Percentiles rank a stretch among this genome's conserved stretches.
These are phyloP conservation scores for Malus hybrid DNA, from an alignment of 331 rosid species.

Conservation along the genomic window DNA sequence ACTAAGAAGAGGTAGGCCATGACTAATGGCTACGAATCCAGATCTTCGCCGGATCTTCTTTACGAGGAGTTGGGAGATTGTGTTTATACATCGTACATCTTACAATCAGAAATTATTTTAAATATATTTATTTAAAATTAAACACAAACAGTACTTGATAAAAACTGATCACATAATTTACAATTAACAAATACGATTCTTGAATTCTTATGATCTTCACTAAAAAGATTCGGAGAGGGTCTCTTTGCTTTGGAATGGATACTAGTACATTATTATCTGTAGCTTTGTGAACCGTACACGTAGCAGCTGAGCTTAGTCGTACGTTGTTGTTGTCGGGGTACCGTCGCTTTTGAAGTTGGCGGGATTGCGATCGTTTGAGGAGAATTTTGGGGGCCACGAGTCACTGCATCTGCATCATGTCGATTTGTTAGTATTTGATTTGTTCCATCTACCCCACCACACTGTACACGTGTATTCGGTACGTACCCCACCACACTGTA, in stretches of 20 bases:
- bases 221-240: rapidly evolving
- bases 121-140: too few species aligned
- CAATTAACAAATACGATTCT: rapidly evolving
- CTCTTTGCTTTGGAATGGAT: too few species aligned
- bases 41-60: too few species aligned
- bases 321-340: background rate
- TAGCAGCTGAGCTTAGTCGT: background rate
- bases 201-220: rapidly evolving
- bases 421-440: too few species aligned
- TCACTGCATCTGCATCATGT: too few species aligned
- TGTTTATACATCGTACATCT: rapidly evolving
- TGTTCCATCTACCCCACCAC: too few species aligned
- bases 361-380: background rate
- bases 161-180: rapidly evolving
- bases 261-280: too few species aligned
- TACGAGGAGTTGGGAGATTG: rapidly evolving
- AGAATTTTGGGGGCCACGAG: too few species aligned
- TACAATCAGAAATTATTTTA: rapidly evolving
- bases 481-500: too few species aligned
- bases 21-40: too few species aligned
- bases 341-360: background rate
- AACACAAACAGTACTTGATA: rapidly evolving
- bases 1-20: too few species aligned
- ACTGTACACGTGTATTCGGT: too few species aligned
- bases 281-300: background rate